These are phyloP conservation scores for Colletotrichum sp. DNA, from an alignment of 2,329 filamentous ascomycete genomes.

Conservation along the genomic window DNA sequence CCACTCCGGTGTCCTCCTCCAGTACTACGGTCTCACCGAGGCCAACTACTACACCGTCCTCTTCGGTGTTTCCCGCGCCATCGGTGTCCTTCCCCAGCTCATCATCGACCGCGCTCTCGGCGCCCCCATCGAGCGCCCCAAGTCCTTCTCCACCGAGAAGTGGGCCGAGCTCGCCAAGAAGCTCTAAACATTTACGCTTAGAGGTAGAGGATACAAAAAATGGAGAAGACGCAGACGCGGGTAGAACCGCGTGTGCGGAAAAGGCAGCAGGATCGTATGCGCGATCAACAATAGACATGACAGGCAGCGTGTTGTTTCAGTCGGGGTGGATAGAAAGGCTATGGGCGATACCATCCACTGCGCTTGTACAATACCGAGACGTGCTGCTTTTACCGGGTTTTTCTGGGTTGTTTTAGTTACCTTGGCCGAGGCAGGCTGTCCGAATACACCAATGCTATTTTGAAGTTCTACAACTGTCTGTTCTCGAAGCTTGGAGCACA, in stretches of 20 bases:
- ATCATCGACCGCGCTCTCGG: constrained; percentile 99
- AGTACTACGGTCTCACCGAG: constrained; percentile 99
- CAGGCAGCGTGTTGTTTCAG: constrained; percentile 23
- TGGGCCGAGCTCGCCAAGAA: constrained; percentile 94
- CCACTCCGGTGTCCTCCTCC: constrained; percentile 98
- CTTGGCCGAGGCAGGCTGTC: constrained; percentile 12
- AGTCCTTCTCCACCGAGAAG: constrained; percentile 97
- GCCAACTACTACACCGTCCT: constrained; percentile 99
- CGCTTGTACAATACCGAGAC: constrained; percentile 24
- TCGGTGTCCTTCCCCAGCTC: constrained; percentile 98
- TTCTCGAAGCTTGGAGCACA: neutral
- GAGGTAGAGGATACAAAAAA: neutral
- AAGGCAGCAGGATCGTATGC: constrained; percentile 15
- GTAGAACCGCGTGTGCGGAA: constrained; percentile 1
- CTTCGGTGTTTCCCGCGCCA: constrained; percentile 97
- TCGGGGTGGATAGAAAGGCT: constrained; percentile 23
- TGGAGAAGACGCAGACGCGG: neutral
- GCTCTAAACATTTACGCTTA: constrained; percentile 65
- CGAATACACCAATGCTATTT: constrained; percentile 18
- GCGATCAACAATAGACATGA: constrained; percentile 20
- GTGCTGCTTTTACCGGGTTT: constrained; percentile 21
- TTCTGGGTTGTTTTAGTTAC: constrained; percentile 22
- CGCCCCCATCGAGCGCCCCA: constrained; percentile 96
- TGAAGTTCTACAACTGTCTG: neutral
- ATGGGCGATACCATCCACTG: constrained; percentile 24